These are phyloP conservation scores for Lanmaoa rubissima DNA, from an alignment of 768 basidiomycete genomes.

Conservation along the genomic window DNA sequence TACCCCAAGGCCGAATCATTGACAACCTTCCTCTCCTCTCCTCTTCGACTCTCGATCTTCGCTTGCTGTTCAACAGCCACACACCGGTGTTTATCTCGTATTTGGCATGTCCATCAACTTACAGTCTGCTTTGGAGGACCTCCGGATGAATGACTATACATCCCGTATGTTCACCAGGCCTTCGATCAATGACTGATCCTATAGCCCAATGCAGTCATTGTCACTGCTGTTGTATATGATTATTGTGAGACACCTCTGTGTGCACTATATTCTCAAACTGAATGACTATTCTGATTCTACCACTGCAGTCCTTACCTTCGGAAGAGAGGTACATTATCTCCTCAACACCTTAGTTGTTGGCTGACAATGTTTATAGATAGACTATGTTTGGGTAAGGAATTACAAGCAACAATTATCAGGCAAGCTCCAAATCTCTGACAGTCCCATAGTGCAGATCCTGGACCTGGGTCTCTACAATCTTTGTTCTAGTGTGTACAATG, in stretches of 20 bases:
- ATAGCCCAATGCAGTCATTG: background rate
- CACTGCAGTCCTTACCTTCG: background rate
- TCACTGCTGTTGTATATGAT: constrained; percentile 4
- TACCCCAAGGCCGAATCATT: too few relatives aligned
- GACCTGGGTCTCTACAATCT: constrained; percentile 12
- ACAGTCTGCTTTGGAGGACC: background rate
- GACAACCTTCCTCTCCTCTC: too few relatives aligned
- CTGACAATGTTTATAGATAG: background rate
- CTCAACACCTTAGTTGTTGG: background rate
- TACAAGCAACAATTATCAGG: background rate
- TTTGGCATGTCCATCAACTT: background rate
- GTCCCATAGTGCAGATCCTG: background rate
- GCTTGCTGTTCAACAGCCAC: too few relatives aligned
- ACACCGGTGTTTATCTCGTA: too few relatives aligned
- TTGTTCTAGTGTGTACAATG: constrained; percentile 3
- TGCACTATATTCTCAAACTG: too few relatives aligned
- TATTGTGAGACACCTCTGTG: background rate
- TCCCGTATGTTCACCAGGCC: background rate
- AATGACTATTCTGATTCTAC: background rate
- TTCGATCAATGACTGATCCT: background rate
- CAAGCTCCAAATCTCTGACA: background rate
- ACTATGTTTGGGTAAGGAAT: constrained; percentile 13
- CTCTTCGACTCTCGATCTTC: too few relatives aligned
- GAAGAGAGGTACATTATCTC: background rate
- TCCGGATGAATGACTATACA: background rate